Evolutionary conservation across 1,284 basidiomycete species (phyloP).

Genomic region (Fomitiporia mediterranea): DNA sequence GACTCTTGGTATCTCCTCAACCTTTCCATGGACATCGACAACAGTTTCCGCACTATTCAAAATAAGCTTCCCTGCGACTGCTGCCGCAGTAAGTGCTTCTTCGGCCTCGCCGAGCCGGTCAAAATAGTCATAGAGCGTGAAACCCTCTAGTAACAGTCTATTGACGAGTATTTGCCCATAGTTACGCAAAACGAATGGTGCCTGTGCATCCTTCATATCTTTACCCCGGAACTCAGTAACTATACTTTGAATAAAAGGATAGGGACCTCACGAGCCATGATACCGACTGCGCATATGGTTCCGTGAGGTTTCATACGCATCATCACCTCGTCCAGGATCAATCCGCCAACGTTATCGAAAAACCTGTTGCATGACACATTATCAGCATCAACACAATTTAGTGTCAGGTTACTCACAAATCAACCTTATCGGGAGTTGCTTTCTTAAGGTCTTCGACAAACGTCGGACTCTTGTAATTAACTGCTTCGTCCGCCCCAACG

Average conservation of each 20-base stretch:
- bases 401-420: slow-evolving; percentile 19
- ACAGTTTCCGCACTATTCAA: slow-evolving; percentile 28
- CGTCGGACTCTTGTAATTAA: slow-evolving; percentile 41
- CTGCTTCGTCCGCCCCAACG: slow-evolving; percentile 39
- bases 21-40: slow-evolving; percentile 25
- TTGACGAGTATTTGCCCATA: slow-evolving; percentile 33
- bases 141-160: slow-evolving; percentile 36
- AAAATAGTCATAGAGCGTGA: slow-evolving; percentile 33
- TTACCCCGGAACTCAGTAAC: slow-evolving; percentile 18
- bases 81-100: too few relatives aligned
- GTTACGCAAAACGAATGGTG: slow-evolving; percentile 22
- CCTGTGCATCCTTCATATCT: slow-evolving; percentile 18
- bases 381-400: too few relatives aligned
- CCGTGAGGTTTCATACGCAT: slow-evolving; percentile 35
- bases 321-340: slow-evolving; percentile 32
- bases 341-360: slow-evolving; percentile 38
- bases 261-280: slow-evolving; percentile 30
- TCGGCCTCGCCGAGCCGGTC: slow-evolving; percentile 11
- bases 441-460: slow-evolving; percentile 21
- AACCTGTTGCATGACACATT: slow-evolving; percentile 22
- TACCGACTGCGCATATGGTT: slow-evolving; percentile 39
- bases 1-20: slow-evolving; percentile 30
- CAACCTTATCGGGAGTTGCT: slow-evolving; percentile 19
- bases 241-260: neutral
- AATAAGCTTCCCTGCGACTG: slow-evolving; percentile 22